Conservation (phyloP, 768 basidiomycete species). For the Cyclocybe cylindracea region DNA sequence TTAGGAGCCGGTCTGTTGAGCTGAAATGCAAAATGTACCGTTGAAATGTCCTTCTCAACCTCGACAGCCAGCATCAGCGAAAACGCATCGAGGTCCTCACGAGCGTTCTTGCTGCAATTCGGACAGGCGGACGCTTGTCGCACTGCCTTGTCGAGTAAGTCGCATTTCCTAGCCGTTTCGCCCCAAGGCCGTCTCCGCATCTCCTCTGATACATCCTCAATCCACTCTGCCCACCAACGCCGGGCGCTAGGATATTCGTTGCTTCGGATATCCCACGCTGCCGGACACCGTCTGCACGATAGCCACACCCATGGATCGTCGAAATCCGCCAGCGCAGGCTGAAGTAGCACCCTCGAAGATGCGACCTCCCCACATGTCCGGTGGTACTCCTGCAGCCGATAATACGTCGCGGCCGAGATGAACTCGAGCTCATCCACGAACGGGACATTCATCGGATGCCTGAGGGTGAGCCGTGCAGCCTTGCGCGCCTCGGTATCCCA, state of each 20-base stretch:
- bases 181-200: constrained; percentile 34
- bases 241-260: constrained; percentile 20
- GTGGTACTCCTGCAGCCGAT: constrained; percentile 44
- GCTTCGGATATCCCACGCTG: constrained; percentile 15
- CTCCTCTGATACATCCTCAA: constrained; percentile 27
- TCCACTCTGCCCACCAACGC: constrained; percentile 35
- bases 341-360: constrained; percentile 23
- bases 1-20: too few species aligned
- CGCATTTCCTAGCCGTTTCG: constrained; percentile 32
- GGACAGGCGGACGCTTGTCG: constrained; percentile 24
- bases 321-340: constrained; percentile 25
- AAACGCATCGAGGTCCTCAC: constrained; percentile 30
- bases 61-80: constrained; percentile 29
- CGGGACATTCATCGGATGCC: constrained; percentile 25
- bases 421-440: constrained; percentile 39
- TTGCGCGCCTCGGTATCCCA: constrained; percentile 33
- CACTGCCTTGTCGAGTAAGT: constrained; percentile 25
- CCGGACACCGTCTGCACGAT: constrained; percentile 25
- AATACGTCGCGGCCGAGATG: constrained; percentile 40
- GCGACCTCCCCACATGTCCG: constrained; percentile 37
- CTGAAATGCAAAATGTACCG: constrained; percentile 12
- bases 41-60: constrained; percentile 32
- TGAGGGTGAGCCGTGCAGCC: constrained; percentile 35
- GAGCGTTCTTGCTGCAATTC: constrained; percentile 24
- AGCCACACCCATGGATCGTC: constrained; percentile 36